Evolutionary conservation across 83 land plant genomes (phyloP).

Genomic region (Diphasiastrum complanatum): DNA sequence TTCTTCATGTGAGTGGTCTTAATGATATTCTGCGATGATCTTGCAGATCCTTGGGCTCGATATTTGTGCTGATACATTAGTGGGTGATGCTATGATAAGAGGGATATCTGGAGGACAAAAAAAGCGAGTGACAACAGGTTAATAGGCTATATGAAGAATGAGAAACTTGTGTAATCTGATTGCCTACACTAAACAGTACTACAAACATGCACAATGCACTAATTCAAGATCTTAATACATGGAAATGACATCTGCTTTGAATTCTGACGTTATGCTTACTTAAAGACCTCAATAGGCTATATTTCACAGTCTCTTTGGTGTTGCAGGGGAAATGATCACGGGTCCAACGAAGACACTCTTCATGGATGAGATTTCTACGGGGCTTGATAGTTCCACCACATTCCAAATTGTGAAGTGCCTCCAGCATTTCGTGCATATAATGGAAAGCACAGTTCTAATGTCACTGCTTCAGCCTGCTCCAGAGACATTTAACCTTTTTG

Average conservation of each 20-base stretch:
- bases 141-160: neutral
- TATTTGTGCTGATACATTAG: conserved; percentile 33
- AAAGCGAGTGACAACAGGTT: conserved; percentile 43
- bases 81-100: conserved; percentile 43
- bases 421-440: conserved; percentile 20
- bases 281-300: neutral
- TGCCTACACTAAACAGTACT: too few relatives aligned
- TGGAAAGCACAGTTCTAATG: conserved; percentile 51
- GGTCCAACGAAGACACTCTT: conserved; percentile 28
- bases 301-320: neutral
- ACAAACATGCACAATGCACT: too few relatives aligned
- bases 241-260: too few relatives aligned
- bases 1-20: neutral
- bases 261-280: too few relatives aligned
- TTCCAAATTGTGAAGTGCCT: conserved; percentile 27
- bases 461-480: conserved; percentile 73
- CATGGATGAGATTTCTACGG: conserved; percentile 36
- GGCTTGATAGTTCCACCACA: conserved; percentile 31
- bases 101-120: conserved; percentile 48
- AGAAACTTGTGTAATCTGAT: too few relatives aligned
- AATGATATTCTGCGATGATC: too few relatives aligned
- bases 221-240: too few relatives aligned
- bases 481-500: conserved; percentile 65
- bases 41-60: conserved; percentile 40
- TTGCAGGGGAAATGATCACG: conserved; percentile 27